These are phyloP conservation scores for Pythium diclinum DNA, from an alignment of 352 stramenopile genomes.

Conservation along the genomic window DNA sequence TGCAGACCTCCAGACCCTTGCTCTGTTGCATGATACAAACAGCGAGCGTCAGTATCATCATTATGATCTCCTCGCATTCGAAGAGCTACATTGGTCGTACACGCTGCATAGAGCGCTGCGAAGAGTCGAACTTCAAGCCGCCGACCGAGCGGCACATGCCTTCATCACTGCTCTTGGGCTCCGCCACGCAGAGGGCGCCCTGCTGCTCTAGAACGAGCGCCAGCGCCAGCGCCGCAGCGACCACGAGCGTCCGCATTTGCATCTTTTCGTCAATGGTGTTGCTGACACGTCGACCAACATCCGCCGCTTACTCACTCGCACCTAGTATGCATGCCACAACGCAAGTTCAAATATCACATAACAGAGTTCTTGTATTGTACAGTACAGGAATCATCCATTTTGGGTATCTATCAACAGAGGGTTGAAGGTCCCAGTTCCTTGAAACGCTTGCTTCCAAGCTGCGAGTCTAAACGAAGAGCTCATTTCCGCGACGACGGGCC, in stretches of 20 bases:
- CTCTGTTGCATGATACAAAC: conserved; percentile 27
- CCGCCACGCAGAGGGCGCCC: conserved; percentile 16
- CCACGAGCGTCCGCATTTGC: conserved; percentile 5
- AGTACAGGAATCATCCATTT: too few relatives aligned
- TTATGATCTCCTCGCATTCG: neutral
- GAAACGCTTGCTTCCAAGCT: neutral
- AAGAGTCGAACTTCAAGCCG: conserved; percentile 63
- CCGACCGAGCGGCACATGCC: conserved; percentile 58
- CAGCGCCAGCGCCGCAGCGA: conserved; percentile 12
- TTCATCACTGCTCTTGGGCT: conserved; percentile 30
- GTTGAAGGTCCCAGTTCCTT: conserved; percentile 7
- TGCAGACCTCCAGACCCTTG: conserved; percentile 70
- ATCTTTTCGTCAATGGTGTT: conserved; percentile 10
- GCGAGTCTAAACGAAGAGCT: conserved; percentile 13
- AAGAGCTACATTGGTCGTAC: conserved; percentile 30
- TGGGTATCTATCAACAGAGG: neutral
- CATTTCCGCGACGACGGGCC: neutral
- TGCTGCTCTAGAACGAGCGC: conserved; percentile 21
- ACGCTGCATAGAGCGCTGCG: conserved; percentile 60
- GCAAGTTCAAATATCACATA: conserved; percentile 12
- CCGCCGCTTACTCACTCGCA: conserved; percentile 5
- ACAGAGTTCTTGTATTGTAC: neutral
- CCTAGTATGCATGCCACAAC: conserved; percentile 10
- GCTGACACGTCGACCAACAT: conserved; percentile 11
- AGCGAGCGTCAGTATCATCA: neutral